phyloP scores from a whole-genome alignment of 345 rosid species.

The Zanthoxylum bungeanum region DNA sequence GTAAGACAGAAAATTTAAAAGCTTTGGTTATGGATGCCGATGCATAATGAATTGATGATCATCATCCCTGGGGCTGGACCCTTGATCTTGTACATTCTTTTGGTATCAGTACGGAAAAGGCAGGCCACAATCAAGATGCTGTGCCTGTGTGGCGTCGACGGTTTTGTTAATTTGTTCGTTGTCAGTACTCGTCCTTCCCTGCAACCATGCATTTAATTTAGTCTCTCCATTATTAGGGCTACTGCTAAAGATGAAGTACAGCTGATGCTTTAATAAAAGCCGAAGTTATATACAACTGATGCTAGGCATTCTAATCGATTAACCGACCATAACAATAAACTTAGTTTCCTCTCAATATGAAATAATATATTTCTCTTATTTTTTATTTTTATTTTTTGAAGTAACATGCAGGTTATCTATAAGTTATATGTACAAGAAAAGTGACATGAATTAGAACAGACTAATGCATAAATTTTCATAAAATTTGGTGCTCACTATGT shows the following conservation, averaged over 20 bases:
- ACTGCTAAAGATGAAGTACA: background rate
- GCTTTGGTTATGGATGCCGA: slow-evolving; percentile 1
- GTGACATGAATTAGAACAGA: too few relatives aligned
- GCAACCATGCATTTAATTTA: background rate
- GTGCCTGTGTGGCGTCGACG: background rate
- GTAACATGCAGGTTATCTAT: too few relatives aligned
- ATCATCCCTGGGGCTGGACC: background rate
- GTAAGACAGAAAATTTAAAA: background rate
- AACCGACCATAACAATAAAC: too few relatives aligned
- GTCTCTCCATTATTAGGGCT: background rate
- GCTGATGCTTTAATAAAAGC: background rate
- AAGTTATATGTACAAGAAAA: too few relatives aligned
- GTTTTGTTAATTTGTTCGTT: background rate
- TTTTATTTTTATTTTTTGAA: too few relatives aligned
- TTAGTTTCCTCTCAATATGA: too few relatives aligned
- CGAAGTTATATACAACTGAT: background rate
- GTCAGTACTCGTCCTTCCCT: background rate
- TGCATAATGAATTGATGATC: background rate
- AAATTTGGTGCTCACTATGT: too few relatives aligned
- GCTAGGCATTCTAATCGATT: too few relatives aligned
- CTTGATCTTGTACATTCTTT: slow-evolving; percentile 7
- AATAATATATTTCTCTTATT: too few relatives aligned
- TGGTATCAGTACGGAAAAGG: slow-evolving; percentile 1
- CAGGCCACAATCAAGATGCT: background rate
- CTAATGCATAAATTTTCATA: too few relatives aligned